A percentile compares a stretch with the other conserved stretches of the same genome.
phyloP scores from a whole-genome alignment of 208 protist species.

The Borovskyia barvae region DNA sequence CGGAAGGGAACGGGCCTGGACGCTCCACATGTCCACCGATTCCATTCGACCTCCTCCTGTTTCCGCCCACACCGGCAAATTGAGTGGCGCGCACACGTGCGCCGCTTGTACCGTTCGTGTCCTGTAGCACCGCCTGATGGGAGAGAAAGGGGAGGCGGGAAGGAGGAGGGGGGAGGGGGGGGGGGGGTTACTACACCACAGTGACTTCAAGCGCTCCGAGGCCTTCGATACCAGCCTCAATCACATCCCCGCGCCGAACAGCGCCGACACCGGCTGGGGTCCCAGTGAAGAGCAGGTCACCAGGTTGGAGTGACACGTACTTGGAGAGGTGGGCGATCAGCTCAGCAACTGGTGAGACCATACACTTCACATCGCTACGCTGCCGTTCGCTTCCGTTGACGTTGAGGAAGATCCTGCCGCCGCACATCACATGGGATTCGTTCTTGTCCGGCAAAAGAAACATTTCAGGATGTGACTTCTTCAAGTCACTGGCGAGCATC shows the following conservation, averaged over 20 bases:
- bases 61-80: no score
- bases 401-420: conserved; percentile 46
- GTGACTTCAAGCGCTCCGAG: conserved; percentile 47
- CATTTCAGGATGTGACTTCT: conserved; percentile 28
- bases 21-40: no score
- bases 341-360: conserved; percentile 64
- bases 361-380: conserved; percentile 48
- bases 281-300: conserved; percentile 87
- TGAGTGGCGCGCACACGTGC: no score
- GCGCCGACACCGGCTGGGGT: conserved; percentile 82
- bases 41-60: no score
- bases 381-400: conserved; percentile 76
- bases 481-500: conserved; percentile 34
- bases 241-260: conserved; percentile 66
- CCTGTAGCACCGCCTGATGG: no score
- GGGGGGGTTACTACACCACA: conserved; percentile 37
- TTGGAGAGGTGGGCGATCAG: conserved; percentile 61
- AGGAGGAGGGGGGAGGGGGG: no score
- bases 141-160: no score
- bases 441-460: conserved; percentile 29
- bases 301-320: conserved; percentile 71
- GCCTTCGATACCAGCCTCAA: conserved; percentile 59
- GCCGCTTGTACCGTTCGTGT: no score
- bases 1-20: no score
- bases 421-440: conserved; percentile 9